Evolutionary conservation across 345 rosid species (phyloP).

Genomic region (Lagerstroemia speciosa): DNA sequence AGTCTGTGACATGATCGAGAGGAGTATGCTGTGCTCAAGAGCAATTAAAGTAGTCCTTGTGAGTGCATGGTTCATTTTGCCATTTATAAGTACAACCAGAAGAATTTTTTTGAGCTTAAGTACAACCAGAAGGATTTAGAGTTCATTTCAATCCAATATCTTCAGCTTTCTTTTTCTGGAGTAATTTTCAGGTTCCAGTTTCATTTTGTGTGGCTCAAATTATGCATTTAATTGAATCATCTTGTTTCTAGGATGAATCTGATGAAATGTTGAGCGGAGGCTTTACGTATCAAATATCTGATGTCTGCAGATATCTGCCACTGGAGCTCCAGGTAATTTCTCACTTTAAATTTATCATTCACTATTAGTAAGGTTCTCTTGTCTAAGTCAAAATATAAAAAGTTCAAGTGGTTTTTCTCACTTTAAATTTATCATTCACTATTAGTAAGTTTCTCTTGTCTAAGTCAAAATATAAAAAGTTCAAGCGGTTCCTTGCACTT

Average conservation of each 20-base stretch:
- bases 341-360: background rate
- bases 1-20: constrained; percentile 97
- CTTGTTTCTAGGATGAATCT: constrained; percentile 56
- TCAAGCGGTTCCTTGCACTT: background rate
- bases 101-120: too few species aligned
- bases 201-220: background rate
- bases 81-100: background rate
- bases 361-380: background rate
- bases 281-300: constrained; percentile 94
- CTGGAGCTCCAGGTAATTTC: constrained; percentile 90
- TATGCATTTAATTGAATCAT: background rate
- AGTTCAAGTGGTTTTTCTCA: background rate
- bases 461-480: background rate
- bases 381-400: background rate
- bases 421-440: background rate
- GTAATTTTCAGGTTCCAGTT: background rate
- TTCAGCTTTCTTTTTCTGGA: background rate
- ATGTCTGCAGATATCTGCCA: constrained; percentile 89
- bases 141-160: background rate
- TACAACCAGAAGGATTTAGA: background rate
- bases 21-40: constrained; percentile 82
- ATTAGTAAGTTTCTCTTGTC: background rate
- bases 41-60: constrained; percentile 39
- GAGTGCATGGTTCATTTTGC: constrained; percentile 7
- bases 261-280: constrained; percentile 99